Base-by-base conservation (phyloP, 2,329 filamentous ascomycete genomes). In the Mollisiaceae sp. region DNA sequence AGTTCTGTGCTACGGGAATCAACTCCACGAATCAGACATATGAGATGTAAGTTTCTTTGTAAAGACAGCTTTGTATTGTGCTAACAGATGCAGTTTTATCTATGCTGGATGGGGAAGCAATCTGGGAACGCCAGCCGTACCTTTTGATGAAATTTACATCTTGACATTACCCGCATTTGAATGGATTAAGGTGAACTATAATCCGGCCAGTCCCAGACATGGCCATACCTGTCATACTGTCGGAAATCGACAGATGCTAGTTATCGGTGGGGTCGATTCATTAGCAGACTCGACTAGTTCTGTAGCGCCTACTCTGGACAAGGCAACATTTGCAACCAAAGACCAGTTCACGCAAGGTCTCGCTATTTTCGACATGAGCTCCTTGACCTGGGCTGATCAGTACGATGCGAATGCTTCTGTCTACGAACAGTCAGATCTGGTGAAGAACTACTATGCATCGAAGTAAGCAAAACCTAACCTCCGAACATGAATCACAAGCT, bases 131-230 rank as follows among this genome's bases (percentile, higher is more conserved):
- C 9, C 36, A 24, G 60, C 64, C 11, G 32, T 60, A 36, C 64
- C 58, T 24, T 65, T 45, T 55, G 67, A 64, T 45, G 62, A 69
- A n/a, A 65, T 71, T 15, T 70, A 69, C 32, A 67, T 71, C 32
- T 60, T 71, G 12, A 70, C 68, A 12, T 52, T 71, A 8, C 69
- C 69, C 12, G 68, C 66, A 18, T 70, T 70, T 38, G 64, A 66
- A 22, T 71, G 69, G 69, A 66, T 71, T 22, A 65, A 67, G 24
- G 64, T 59, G 9, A 54, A 66, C 0, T 62, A 60, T 20, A 38
- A 47, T n/a, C 55, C 65, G 9, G 60, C 50, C n/a, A 65, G 39
- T 32, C 63, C 67, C 11, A 63, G 69, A n/a, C 45, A 59, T 27
- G 45, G 45, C 5, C 67, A 66, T 39, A 64, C 52, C 12, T 70